A percentile compares a stretch with the other conserved stretches of the same genome.
These are phyloP conservation scores for Corrigiola litoralis DNA, from an alignment of 179 eudicot species.

Conservation along the genomic window DNA sequence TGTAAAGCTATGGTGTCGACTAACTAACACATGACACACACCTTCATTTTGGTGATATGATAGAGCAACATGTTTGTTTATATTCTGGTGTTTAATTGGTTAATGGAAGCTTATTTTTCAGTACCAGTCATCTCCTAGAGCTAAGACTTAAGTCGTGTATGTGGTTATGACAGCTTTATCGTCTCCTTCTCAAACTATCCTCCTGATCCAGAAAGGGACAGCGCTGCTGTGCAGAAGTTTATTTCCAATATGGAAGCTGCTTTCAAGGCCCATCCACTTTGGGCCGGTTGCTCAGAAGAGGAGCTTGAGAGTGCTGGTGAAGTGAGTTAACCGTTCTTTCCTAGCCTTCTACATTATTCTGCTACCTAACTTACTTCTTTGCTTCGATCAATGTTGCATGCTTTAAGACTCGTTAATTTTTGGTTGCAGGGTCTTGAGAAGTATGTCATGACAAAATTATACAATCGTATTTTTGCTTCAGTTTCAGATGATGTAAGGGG, in stretches of 20 bases:
- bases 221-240: slow-evolving; percentile 87
- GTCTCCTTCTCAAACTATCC: slow-evolving; percentile 79
- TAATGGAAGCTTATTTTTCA: neutral
- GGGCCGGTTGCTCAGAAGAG: slow-evolving; percentile 94
- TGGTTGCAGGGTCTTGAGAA: slow-evolving; percentile 83
- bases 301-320: slow-evolving; percentile 97
- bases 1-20: neutral
- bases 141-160: slow-evolving; percentile 4
- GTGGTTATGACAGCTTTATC: slow-evolving; percentile 61
- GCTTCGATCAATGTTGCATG: slow-evolving; percentile 6
- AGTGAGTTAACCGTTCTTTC: slow-evolving; percentile 45
- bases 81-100: neutral
- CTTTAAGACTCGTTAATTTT: neutral
- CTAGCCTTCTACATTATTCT: slow-evolving; percentile 10
- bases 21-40: neutral
- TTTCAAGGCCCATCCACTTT: slow-evolving; percentile 86
- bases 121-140: neutral
- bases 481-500: slow-evolving; percentile 66
- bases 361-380: neutral
- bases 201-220: slow-evolving; percentile 86
- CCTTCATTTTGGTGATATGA: neutral
- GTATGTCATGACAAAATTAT: slow-evolving; percentile 94
- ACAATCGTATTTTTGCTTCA: slow-evolving; percentile 75
- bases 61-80: neutral
- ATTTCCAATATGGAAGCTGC: slow-evolving; percentile 88